A percentile compares a stretch with the other conserved stretches of the same genome.
Evolutionary conservation across 805 yeast species (phyloP).

Genomic region (Candida glaebosa): DNA sequence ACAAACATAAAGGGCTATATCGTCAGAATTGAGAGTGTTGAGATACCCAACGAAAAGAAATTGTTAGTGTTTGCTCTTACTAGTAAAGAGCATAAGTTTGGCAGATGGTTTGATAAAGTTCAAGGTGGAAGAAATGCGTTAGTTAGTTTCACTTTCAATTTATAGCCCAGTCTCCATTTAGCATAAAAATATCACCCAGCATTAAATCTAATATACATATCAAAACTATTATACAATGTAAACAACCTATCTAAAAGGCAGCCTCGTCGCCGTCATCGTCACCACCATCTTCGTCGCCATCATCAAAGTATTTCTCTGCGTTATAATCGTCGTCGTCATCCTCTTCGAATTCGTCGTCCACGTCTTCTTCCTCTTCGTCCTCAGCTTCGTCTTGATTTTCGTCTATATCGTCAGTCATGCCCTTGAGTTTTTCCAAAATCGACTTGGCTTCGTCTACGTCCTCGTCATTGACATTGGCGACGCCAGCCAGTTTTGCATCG

Average conservation of each 20-base stretch:
- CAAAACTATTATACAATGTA: not conserved
- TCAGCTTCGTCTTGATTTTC: slow-evolving; percentile 37
- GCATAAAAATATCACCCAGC: not conserved
- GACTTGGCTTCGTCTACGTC: slow-evolving; percentile 36
- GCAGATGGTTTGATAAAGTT: slow-evolving; percentile 73
- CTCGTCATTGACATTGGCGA: slow-evolving; percentile 14
- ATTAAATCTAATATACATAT: not conserved
- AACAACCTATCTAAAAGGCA: slow-evolving; percentile 45
- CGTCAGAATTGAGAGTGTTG: slow-evolving; percentile 57
- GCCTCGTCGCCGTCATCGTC: slow-evolving; percentile 66
- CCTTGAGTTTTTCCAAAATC: slow-evolving; percentile 40
- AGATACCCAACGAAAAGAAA: slow-evolving; percentile 49
- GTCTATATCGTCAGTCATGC: slow-evolving; percentile 44
- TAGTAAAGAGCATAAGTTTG: slow-evolving; percentile 83
- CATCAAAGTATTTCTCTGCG: slow-evolving; percentile 77
- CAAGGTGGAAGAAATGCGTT: slow-evolving; percentile 74
- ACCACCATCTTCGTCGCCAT: slow-evolving; percentile 56
- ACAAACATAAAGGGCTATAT: slow-evolving; percentile 66
- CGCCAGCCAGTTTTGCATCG: slow-evolving; percentile 12
- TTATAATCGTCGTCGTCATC: slow-evolving; percentile 78
- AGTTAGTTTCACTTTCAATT: slow-evolving; percentile 31
- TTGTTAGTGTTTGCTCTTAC: slow-evolving; percentile 56
- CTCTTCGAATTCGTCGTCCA: slow-evolving; percentile 67
- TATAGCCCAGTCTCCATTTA: slow-evolving; percentile 9
- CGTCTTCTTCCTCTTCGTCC: slow-evolving; percentile 47